These are phyloP conservation scores for Acer yangbiense DNA, from an alignment of 345 rosid species.

Conservation along the genomic window DNA sequence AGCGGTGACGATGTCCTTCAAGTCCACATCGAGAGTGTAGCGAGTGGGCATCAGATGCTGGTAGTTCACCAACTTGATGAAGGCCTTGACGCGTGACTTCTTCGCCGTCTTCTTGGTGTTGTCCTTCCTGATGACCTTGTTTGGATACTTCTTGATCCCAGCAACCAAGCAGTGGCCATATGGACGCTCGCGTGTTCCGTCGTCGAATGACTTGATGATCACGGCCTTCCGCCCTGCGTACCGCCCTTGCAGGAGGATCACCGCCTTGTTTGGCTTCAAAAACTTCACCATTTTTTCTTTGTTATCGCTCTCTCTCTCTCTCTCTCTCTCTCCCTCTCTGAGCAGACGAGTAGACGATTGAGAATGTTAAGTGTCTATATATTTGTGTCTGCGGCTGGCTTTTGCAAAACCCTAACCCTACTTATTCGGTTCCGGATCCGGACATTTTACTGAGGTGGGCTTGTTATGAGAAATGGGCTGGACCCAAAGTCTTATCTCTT, in stretches of 20 bases:
- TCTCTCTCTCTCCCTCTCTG: background rate
- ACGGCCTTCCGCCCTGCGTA: constrained; percentile 61
- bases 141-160: constrained; percentile 56
- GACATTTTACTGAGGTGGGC: background rate
- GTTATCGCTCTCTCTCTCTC: background rate
- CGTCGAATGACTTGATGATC: constrained; percentile 48
- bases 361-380: background rate
- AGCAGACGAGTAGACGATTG: background rate
- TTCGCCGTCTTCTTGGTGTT: constrained; percentile 63
- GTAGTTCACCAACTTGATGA: constrained; percentile 58
- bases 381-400: background rate
- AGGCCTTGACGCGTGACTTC: constrained; percentile 54
- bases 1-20: constrained; percentile 48
- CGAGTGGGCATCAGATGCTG: constrained; percentile 68
- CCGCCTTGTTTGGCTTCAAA: constrained; percentile 56
- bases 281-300: constrained; percentile 47
- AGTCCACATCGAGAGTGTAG: constrained; percentile 62
- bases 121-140: constrained; percentile 58
- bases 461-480: background rate
- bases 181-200: constrained; percentile 44
- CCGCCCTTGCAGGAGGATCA: constrained; percentile 60
- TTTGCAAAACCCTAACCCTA: constrained; percentile 6
- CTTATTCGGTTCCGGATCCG: background rate
- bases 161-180: constrained; percentile 67
- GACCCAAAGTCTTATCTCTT: background rate